These are phyloP conservation scores for Suhomyces coccinellae DNA, from an alignment of 1,139 yeast species.

Conservation along the genomic window DNA sequence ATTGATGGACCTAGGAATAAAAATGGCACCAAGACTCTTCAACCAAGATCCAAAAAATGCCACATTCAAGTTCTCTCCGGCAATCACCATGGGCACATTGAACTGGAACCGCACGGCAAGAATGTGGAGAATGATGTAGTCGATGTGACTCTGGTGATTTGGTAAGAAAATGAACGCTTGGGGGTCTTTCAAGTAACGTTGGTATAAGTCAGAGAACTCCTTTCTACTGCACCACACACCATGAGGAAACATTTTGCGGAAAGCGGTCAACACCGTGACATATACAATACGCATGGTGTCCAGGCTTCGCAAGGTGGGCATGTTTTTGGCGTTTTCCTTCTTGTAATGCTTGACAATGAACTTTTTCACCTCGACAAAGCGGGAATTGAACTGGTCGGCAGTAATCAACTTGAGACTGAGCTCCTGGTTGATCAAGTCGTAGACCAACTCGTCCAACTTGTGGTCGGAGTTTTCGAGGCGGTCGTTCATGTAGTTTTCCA, in stretches of 20 bases:
- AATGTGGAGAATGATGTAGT: conserved; percentile 62
- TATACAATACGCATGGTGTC: conserved; percentile 38
- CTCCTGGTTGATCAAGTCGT: conserved; percentile 41
- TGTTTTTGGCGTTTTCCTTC: conserved; percentile 37
- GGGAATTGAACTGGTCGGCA: conserved; percentile 33
- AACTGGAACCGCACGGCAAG: conserved; percentile 57
- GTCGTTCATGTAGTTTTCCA: conserved; percentile 35
- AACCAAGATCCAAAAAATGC: conserved; percentile 55
- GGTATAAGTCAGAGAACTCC: conserved; percentile 34
- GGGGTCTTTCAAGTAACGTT: conserved; percentile 39
- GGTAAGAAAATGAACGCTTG: conserved; percentile 48
- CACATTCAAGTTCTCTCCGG: conserved; percentile 69
- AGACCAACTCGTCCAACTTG: conserved; percentile 40
- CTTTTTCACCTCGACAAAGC: conserved; percentile 40
- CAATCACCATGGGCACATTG: conserved; percentile 61
- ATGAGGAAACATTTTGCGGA: conserved; percentile 43
- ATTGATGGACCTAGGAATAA: conserved; percentile 47
- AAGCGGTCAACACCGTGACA: conserved; percentile 36
- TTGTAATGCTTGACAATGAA: conserved; percentile 44
- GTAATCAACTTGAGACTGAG: conserved; percentile 41
- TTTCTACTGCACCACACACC: conserved; percentile 45
- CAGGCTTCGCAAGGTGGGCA: conserved; percentile 32
- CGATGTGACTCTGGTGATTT: conserved; percentile 66
- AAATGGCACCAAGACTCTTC: conserved; percentile 48
- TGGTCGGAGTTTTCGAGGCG: conserved; percentile 35